Base-by-base conservation (phyloP, 1,139 yeast species). In the Lodderomyces oxycetoniae region DNA sequence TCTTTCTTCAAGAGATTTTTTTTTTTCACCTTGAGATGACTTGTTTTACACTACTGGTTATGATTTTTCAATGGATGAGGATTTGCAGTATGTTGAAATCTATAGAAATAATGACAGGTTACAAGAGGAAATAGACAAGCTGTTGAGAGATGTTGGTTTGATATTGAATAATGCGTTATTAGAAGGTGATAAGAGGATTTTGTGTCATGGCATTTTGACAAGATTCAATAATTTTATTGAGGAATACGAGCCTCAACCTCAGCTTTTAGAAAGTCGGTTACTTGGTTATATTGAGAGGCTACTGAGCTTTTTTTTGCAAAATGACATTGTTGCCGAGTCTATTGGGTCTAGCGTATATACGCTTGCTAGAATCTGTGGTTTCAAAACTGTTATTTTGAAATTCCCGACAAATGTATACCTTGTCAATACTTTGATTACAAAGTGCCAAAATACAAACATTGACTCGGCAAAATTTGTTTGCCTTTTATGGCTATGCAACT, bases 401-500 rank as follows among this genome's bases (percentile, higher is more conserved):
- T 68, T 86, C 36, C 69, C 79, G 2, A 74, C 81, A 28, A 80
- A 82, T 36, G 74, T 82, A 1, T 60, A 66, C 40, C 50, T 74
- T 26, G 54, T 83, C 7, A 65, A 66, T 0, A 42, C 44, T 5
- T 49, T 77, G 2, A 36, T 73, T 20, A 32, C 46, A 4, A 40
- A 55, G 31, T 38, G 60, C 9, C 10, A 34, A 7, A 23, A 28
- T 2, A 12, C 34, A 5, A 35, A 15, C 11, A 38, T 42, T 71
- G 95, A 93, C 63, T 76, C 49, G 43, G 73, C 73, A 32, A 52
- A 67, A 8, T 85, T 76, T 45, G 54, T 79, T 3, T 53, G 79
- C 29, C 56, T 87, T n/a, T 59, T 84, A 5, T 88, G 96, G 95
- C 61, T 86, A 11, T 71, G 83, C 1, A 75, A 80, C 19, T 58